Evolutionary conservation across 2,329 filamentous ascomycete species (phyloP).

Genomic region (Claviceps sp.): DNA sequence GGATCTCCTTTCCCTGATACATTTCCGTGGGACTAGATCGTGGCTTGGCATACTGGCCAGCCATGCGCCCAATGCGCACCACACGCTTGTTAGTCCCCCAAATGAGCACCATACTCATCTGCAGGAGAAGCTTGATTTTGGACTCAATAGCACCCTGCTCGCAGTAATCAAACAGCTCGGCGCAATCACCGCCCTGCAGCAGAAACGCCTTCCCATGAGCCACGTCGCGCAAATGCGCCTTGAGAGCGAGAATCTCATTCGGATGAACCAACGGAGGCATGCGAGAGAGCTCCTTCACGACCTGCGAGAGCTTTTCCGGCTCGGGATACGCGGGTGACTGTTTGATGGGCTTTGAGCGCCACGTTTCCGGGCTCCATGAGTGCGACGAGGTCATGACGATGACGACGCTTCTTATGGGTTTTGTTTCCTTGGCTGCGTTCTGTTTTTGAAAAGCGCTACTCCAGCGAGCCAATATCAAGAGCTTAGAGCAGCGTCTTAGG

Average conservation of each 20-base stretch:
- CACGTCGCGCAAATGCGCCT: constrained; percentile 67
- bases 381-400: background rate
- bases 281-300: constrained; percentile 49
- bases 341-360: constrained; percentile 67
- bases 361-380: constrained; percentile 51
- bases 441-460: background rate
- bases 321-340: constrained; percentile 62
- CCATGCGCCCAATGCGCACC: constrained; percentile 89
- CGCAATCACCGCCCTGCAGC: constrained; percentile 92
- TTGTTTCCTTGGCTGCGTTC: no score
- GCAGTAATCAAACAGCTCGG: constrained; percentile 95
- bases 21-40: constrained; percentile 78
- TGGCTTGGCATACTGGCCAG: constrained; percentile 94
- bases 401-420: background rate
- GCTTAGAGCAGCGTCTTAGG: no score
- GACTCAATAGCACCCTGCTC: constrained; percentile 78
- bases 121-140: constrained; percentile 90
- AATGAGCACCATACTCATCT: constrained; percentile 93
- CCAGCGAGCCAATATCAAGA: no score
- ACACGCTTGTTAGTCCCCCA: constrained; percentile 75
- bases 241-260: constrained; percentile 67
- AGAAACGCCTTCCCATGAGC: constrained; percentile 85
- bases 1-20: constrained; percentile 65
- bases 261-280: constrained; percentile 71
- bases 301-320: constrained; percentile 40